These are phyloP conservation scores for Leccinum boreale DNA, from an alignment of 768 basidiomycete species.

Conservation along the genomic window DNA sequence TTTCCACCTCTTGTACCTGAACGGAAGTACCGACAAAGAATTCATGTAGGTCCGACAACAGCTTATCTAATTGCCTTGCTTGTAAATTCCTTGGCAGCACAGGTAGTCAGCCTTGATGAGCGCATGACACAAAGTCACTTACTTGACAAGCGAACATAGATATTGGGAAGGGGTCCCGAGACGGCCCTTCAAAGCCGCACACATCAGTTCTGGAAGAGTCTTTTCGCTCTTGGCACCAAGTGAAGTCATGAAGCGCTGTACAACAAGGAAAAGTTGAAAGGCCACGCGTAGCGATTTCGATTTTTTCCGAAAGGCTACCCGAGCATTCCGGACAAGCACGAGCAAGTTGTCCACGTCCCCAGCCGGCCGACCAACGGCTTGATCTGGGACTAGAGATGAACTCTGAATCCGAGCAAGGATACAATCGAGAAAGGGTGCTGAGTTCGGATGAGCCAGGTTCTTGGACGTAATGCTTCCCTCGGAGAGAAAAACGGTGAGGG, in stretches of 20 bases:
- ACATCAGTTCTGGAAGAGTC: slow-evolving; percentile 40
- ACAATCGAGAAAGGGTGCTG: slow-evolving; percentile 35
- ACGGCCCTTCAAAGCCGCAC: slow-evolving; percentile 43
- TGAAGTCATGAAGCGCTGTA: slow-evolving; percentile 43
- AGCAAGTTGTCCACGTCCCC: slow-evolving; percentile 32
- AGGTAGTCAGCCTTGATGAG: slow-evolving; percentile 14
- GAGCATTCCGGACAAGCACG: slow-evolving; percentile 36
- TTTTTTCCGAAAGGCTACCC: slow-evolving; percentile 31
- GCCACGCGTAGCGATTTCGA: slow-evolving; percentile 41
- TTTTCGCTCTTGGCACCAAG: slow-evolving; percentile 41
- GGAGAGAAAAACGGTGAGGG: slow-evolving; percentile 39
- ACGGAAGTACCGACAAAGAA: slow-evolving; percentile 37
- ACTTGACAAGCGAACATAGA: slow-evolving; percentile 50
- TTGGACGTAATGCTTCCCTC: slow-evolving; percentile 6
- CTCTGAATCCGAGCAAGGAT: slow-evolving; percentile 36
- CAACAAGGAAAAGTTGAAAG: slow-evolving; percentile 42
- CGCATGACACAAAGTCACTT: slow-evolving; percentile 12
- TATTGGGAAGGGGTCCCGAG: slow-evolving; percentile 42
- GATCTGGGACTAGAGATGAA: slow-evolving; percentile 13
- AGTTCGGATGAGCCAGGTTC: slow-evolving; percentile 19
- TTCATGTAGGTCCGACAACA: slow-evolving; percentile 41
- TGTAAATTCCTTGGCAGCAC: slow-evolving; percentile 39
- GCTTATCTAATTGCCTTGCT: slow-evolving; percentile 26
- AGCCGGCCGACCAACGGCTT: slow-evolving; percentile 24
- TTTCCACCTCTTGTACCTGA: slow-evolving; percentile 34